Evolutionary conservation across 148 eudicot species (phyloP), one percentile per base, ranked within the genome.

Genomic region (Drosera capensis): DNA sequence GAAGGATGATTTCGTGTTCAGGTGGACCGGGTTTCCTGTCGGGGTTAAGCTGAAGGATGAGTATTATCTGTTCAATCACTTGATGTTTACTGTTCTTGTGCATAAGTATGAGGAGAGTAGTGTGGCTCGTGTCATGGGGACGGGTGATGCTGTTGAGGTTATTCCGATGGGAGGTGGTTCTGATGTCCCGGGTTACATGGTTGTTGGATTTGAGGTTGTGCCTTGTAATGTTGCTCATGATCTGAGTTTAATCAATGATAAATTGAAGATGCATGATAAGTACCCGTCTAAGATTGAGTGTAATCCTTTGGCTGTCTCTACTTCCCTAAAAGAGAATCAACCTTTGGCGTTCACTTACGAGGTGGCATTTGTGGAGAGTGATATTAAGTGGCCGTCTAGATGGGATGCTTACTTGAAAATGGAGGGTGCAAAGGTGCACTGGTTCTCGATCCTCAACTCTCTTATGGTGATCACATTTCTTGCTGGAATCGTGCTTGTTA

Each of bases 401-500:
- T 51, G 55, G 55, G 55, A 51, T 38, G 55, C 55, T 23, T 51
- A 51, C 41, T 16, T 51, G 30, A 51, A 51, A 22, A 51, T 51
- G 55, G 55, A 51, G 55, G 55, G 55, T 14, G 20, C 55, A 1
- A 51, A 51, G 44, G 55, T 51, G 14, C 55, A 51, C 22, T 51
- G 55, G 55, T 51, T 51, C 34, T 51, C 55, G 14, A 51, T 51
- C 12, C 55, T 51, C 16, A 51, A 51, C 43, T 51, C 55, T 5
- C 44, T 56, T 4, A 56, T 56, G 60, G 60, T 56, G 40, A 48
- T 56, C 46, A 56, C 52, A 0, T 56, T 56, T 20, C 45, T 56
- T 14, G 60, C 60, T 48, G 60, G 60, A 38, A 56, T 56, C 14
- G 60, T 56, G 8, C 60, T 56, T n/a, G 60, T 56, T 28, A 56